Evolutionary conservation across 192 early-diverging fungal genomes (phyloP), one percentile per base, ranked within the genome.

Genomic region (Lobosporangium transversale): DNA sequence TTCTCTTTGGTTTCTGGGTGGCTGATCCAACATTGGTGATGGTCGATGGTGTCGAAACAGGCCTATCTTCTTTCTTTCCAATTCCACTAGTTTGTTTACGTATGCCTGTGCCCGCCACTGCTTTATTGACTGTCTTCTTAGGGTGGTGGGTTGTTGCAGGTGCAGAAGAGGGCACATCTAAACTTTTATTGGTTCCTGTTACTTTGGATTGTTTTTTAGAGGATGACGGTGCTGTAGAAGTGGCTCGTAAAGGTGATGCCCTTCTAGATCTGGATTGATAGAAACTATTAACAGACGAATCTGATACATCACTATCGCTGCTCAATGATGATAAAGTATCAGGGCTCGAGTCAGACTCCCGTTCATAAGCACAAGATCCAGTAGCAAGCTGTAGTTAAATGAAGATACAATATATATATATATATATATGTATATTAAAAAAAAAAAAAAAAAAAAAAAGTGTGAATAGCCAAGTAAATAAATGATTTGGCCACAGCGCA

Each of bases 1-100:
- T 51, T 2, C 68, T 62, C 30, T 70, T 70, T 11, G 69, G 78
- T 18, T 62, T 70, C 53, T 66, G 79, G 11, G 62, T 75, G 15
- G 62, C 63, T 17, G 59, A 58, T 12, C 62, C 62, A 33, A 70
- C 61, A 49, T 68, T 78, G 43, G 62, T 70, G 26, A 73, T 79
- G 43, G 80, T 71, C n/a, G 65, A 68, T n/a, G 68, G 43, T 35
- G 53, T 40, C 20, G 68, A 58, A 9, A 45, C 36, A 23, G 68
- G 21, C 4, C 43, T 5, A 31, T 27, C 17, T 32, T 31, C 33
- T 17, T n/a, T n/a, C n/a, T n/a, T n/a, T n/a, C n/a, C n/a, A n/a
- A n/a, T n/a, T n/a, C n/a, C n/a, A n/a, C n/a, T n/a, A n/a, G n/a
- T n/a, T n/a, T n/a, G n/a, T n/a, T n/a, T n/a, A n/a, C n/a, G n/a